phyloP scores from a whole-genome alignment of 1,284 basidiomycete genomes.

The Ganoderma resinaceum region DNA sequence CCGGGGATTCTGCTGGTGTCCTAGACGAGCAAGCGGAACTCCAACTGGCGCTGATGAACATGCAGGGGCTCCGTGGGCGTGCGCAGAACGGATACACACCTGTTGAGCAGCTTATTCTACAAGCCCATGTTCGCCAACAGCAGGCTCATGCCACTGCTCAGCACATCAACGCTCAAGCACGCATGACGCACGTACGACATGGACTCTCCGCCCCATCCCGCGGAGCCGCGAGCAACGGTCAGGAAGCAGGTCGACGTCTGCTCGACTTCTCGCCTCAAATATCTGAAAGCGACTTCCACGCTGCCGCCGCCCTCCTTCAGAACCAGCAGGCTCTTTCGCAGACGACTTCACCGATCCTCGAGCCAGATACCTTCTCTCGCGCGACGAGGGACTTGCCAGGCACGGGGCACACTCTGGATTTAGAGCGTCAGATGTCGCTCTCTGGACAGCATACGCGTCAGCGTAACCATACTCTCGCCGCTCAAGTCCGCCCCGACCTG shows the following conservation, averaged over 20 bases:
- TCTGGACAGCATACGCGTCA: constrained; percentile 33
- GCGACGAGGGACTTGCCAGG: not conserved
- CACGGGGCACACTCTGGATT: constrained; percentile 23
- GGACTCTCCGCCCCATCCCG: not conserved
- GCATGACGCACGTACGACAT: not conserved
- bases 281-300: constrained; percentile 49
- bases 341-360: constrained; percentile 5
- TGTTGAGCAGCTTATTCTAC: constrained; percentile 70
- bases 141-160: constrained; percentile 34
- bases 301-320: constrained; percentile 25
- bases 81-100: constrained; percentile 64
- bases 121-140: constrained; percentile 53
- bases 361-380: constrained; percentile 3
- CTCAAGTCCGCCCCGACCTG: constrained; percentile 28
- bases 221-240: not conserved
- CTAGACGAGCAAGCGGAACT: constrained; percentile 26
- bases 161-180: constrained; percentile 2
- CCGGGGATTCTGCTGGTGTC: not conserved
- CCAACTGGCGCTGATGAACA: constrained; percentile 28
- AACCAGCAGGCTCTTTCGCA: constrained; percentile 10
- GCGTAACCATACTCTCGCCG: constrained; percentile 39
- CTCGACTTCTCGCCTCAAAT: constrained; percentile 41
- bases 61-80: constrained; percentile 28
- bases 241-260: constrained; percentile 26
- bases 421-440: constrained; percentile 25